phyloP scores from a whole-genome alignment of 2,329 filamentous ascomycete genomes.

The Cordyceps javanica region DNA sequence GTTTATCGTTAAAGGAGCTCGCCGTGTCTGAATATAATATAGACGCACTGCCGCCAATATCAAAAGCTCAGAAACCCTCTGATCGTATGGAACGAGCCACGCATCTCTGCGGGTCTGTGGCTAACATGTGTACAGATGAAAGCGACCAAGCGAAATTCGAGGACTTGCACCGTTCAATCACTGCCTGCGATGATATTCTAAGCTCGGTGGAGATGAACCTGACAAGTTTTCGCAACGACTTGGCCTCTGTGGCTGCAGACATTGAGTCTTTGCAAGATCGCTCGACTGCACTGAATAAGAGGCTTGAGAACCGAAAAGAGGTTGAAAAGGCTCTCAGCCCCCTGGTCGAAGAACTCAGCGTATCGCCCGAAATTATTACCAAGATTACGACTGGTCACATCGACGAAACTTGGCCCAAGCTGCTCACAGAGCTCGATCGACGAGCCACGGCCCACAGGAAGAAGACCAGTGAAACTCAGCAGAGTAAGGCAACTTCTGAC shows the following conservation, averaged over 20 bases:
- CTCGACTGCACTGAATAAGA: constrained; percentile 74
- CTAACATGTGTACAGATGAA: constrained; percentile 52
- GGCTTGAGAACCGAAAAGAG: constrained; percentile 80
- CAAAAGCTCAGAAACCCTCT: constrained; percentile 51
- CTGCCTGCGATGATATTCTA: constrained; percentile 86
- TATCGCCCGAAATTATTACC: constrained; percentile 76
- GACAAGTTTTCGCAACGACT: constrained; percentile 86
- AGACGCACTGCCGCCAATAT: constrained; percentile 19
- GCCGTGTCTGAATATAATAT: constrained; percentile 31
- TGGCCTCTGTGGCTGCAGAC: constrained; percentile 86
- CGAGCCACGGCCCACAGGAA: constrained; percentile 66
- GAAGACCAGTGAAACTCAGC: constrained; percentile 52
- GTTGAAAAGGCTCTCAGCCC: constrained; percentile 85
- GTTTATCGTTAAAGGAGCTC: constrained; percentile 69
- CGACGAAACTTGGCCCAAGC: constrained; percentile 82
- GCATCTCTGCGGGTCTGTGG: not conserved
- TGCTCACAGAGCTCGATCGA: constrained; percentile 76
- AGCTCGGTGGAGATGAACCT: constrained; percentile 90
- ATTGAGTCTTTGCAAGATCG: constrained; percentile 89
- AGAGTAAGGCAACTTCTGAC: constrained; percentile 74
- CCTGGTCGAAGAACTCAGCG: constrained; percentile 83
- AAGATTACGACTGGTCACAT: constrained; percentile 85
- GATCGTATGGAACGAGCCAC: constrained; percentile 53
- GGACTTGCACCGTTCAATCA: constrained; percentile 82
- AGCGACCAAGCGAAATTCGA: constrained; percentile 79